phyloP scores from a whole-genome alignment of 768 basidiomycete species.

The Phanerochaete sordida region DNA sequence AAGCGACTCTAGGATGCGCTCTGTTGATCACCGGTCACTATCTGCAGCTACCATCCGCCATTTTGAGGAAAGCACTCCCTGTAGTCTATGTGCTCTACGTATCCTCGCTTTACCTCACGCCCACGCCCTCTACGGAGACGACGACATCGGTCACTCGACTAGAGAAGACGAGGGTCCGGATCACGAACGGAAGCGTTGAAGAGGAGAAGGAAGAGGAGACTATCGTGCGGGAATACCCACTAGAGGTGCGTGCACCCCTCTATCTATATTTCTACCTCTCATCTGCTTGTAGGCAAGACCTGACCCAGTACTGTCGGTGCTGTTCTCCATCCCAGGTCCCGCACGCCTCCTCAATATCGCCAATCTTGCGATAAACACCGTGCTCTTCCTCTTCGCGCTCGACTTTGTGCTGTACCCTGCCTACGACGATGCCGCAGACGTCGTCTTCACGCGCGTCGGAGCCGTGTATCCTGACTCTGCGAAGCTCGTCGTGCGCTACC shows the following conservation, averaged over 20 bases:
- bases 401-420: slow-evolving; percentile 58
- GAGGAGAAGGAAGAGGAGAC: neutral
- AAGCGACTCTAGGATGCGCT: too few relatives aligned
- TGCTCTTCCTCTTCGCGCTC: slow-evolving; percentile 30
- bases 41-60: slow-evolving; percentile 27
- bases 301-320: neutral
- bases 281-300: neutral
- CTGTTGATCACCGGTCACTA: too few relatives aligned
- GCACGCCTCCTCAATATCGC: slow-evolving; percentile 17
- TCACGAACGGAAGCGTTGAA: neutral
- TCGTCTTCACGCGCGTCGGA: slow-evolving; percentile 66
- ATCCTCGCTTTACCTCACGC: slow-evolving; percentile 14
- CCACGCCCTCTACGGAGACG: slow-evolving; percentile 5
- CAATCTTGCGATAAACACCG: slow-evolving; percentile 36
- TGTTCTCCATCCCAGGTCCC: slow-evolving; percentile 32
- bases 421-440: slow-evolving; percentile 48
- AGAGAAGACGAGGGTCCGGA: neutral
- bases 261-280: neutral
- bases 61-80: slow-evolving; percentile 24
- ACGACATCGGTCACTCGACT: slow-evolving; percentile 5
- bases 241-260: neutral
- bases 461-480: slow-evolving; percentile 61
- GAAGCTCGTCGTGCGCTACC: slow-evolving; percentile 64
- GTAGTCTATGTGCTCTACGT: slow-evolving; percentile 24
- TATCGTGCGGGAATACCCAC: neutral